Evolutionary conservation across 2,329 filamentous ascomycete genomes (phyloP).

Genomic region (Colletotrichum lindemuthianum): DNA sequence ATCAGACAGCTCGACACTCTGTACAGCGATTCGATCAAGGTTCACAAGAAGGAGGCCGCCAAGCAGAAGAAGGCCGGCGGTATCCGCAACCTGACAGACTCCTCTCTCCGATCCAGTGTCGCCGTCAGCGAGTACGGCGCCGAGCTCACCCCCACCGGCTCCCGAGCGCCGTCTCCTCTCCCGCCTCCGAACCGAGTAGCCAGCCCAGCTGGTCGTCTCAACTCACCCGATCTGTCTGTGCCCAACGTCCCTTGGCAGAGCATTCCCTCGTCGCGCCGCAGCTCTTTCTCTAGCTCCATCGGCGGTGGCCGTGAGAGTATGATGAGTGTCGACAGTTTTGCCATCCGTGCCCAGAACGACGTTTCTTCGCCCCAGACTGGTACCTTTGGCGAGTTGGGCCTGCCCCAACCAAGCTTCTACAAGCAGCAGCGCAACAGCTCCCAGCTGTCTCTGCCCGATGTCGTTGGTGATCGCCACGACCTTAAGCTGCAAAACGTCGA

Average conservation of each 20-base stretch:
- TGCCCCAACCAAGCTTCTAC: conserved; percentile 34
- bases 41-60: conserved; percentile 48
- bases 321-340: conserved; percentile 41
- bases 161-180: conserved; percentile 27
- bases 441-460: conserved; percentile 62
- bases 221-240: conserved; percentile 30
- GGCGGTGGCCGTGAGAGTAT: conserved; percentile 32
- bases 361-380: conserved; percentile 13
- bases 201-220: conserved; percentile 25
- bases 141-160: conserved; percentile 23
- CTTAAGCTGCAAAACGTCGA: conserved; percentile 73
- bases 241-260: conserved; percentile 30
- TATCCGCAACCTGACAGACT: conserved; percentile 31
- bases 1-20: conserved; percentile 71
- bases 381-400: conserved; percentile 29
- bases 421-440: conserved; percentile 52
- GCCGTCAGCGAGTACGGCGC: conserved; percentile 29
- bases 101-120: conserved; percentile 27
- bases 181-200: conserved; percentile 28
- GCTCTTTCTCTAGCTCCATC: conserved; percentile 33
- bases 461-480: conserved; percentile 70
- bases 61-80: conserved; percentile 35
- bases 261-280: conserved; percentile 31
- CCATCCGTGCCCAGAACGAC: conserved; percentile 38
- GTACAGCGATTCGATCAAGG: conserved; percentile 67